These are phyloP conservation scores for Plasmopara halstedii DNA, from an alignment of 352 stramenopile genomes.

Conservation along the genomic window DNA sequence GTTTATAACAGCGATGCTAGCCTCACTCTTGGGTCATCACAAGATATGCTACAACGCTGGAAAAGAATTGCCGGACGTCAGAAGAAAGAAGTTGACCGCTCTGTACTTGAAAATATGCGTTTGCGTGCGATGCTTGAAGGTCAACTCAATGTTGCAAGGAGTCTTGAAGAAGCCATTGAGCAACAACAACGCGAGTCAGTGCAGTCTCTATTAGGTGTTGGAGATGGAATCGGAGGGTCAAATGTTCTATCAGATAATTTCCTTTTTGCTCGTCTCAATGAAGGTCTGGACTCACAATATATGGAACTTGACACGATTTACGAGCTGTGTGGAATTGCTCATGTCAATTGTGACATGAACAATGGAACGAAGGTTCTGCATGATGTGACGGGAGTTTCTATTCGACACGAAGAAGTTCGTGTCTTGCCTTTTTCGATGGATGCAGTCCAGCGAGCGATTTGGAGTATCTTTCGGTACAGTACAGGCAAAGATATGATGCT, in stretches of 20 bases:
- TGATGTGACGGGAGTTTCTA: constrained; percentile 9
- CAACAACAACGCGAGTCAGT: constrained; percentile 22
- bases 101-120: constrained; percentile 23
- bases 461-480: constrained; percentile 19
- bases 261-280: constrained; percentile 16
- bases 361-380: constrained; percentile 17
- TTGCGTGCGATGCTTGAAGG: constrained; percentile 24
- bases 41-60: constrained; percentile 19
- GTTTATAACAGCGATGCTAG: constrained; percentile 1
- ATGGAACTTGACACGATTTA: constrained; percentile 15
- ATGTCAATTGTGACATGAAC: constrained; percentile 17
- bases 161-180: constrained; percentile 26
- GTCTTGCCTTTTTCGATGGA: constrained; percentile 23
- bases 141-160: constrained; percentile 21
- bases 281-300: constrained; percentile 19
- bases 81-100: constrained; percentile 19
- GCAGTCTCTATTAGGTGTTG: constrained; percentile 8
- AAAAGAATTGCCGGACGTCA: constrained; percentile 22
- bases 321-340: constrained; percentile 9
- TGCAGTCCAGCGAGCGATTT: constrained; percentile 22
- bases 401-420: constrained; percentile 19
- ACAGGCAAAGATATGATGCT: constrained; percentile 22
- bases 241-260: constrained; percentile 6
- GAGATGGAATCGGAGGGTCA: neutral
- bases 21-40: neutral